Base-by-base conservation (phyloP, 176 grass and related monocot species). In the Raddia distichophylla region DNA sequence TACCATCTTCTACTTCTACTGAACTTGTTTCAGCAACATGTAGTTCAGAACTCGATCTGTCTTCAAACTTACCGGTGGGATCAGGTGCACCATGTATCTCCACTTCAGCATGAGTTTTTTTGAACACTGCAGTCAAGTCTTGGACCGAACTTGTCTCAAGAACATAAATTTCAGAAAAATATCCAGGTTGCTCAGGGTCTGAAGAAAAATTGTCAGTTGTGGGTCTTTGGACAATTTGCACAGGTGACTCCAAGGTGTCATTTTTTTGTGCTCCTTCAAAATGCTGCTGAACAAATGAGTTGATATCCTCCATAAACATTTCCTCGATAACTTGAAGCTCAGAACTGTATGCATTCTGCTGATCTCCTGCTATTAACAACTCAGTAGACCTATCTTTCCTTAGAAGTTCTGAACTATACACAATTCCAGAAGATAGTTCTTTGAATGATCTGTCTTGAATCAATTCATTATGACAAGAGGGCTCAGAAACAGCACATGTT, bases 261-360 rank as follows among this genome's bases (percentile, higher is more conserved):
- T 58, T 37, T 54, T 60, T 34, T 60, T 60, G 37, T 12, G 10
- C 32, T 56, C 58, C 49, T 56, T 73, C 57, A 40, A 16, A 71
- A 17, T 62, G 6, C 43, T 79, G 75, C 57, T 62, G 62, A 22
- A 85, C 53, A 22, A 66, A 44, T 20, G 59, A 42, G n/a, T 79
- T 19, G 34, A 79, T 79, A 7, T 85, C 75, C 34, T 85, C 67
- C 6, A 56, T 37, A 45, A 56, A 78, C 22, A 43, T 85, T 60
- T 53, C 68, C 64, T 88, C 75, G 50, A 83, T 55, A 61, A 79
- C 75, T 46, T 73, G 80, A 22, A 84, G 50, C 33, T 79, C 76
- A 68, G 70, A 84, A 17, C 20, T 65, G 22, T 55, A n/a, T 54
- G 11, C n/a, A 37, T 49, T 52, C 27, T 55, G 44, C 33, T 19